A percentile compares a stretch with the other conserved stretches of the same genome.
These are phyloP conservation scores for Hibiscus syriacus DNA, from an alignment of 345 rosid species.

Conservation along the genomic window DNA sequence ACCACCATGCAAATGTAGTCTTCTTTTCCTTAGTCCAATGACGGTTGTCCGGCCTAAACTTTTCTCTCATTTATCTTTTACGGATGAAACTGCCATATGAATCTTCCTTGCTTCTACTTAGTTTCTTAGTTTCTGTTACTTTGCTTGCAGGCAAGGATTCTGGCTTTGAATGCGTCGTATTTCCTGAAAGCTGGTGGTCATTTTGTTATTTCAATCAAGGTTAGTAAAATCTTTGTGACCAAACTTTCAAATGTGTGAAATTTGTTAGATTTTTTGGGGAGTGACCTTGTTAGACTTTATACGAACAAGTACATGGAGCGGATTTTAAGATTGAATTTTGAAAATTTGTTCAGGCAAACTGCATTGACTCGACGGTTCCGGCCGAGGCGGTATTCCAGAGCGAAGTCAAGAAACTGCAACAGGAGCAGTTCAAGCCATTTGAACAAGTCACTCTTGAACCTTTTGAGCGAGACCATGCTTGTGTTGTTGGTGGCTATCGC, in stretches of 20 bases:
- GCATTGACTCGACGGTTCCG: not conserved
- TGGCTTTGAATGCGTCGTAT: not conserved
- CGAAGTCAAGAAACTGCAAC: not conserved
- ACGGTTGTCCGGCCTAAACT: not conserved
- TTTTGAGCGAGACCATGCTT: not conserved
- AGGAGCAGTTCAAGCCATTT: not conserved
- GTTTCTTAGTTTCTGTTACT: not conserved
- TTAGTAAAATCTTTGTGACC: not conserved
- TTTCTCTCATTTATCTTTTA: not conserved
- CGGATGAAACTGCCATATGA: not conserved
- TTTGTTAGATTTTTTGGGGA: not conserved
- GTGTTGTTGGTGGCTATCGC: not conserved
- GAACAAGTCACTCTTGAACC: not conserved
- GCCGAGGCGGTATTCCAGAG: slow-evolving; percentile 1
- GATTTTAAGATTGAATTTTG: not conserved
- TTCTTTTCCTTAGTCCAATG: not conserved
- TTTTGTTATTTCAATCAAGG: not conserved
- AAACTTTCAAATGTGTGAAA: too few relatives aligned
- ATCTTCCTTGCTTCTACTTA: not conserved
- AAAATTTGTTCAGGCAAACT: not conserved
- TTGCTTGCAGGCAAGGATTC: not conserved
- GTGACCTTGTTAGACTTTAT: not conserved
- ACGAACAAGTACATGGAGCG: too few relatives aligned
- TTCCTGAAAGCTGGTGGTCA: not conserved
- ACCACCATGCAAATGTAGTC: not conserved